Base-by-base conservation (phyloP, 306 rosid species). In the Bauhinia variegata region DNA sequence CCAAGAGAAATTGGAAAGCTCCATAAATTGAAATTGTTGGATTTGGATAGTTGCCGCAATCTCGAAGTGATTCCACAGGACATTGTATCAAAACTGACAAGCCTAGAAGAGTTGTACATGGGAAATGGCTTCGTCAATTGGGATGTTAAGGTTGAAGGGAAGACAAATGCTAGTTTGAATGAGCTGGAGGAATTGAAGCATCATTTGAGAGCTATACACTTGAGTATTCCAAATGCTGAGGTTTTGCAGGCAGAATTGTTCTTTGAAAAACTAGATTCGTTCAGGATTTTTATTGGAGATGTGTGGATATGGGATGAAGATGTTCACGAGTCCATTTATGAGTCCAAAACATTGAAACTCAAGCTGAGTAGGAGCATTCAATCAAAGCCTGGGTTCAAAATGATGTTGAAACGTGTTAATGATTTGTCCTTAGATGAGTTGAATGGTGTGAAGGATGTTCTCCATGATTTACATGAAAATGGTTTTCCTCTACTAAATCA, bases 401-500 rank as follows among this genome's bases (percentile, higher is more conserved):
- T n/a, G n/a, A n/a, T n/a, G n/a, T n/a, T n/a, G n/a, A n/a, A n/a
- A n/a, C 54, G 14, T 6, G 70, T 52, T 70, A 69, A 82, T 51
- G 51, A 39, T 12, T 69, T n/a, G n/a, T n/a, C 49, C 6, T n/a
- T 79, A 17, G 70, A 70, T 60, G 77, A 63, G 18, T 19, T 33
- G 19, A 47, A 18, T 71, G 52, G 43, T 31, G 60, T 32, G 2
- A 31, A 65, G 33, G 60, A 36, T 34, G 11, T 54, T 14, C 13
- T 79, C 9, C 6, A 1, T 10, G 31, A 42, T 32, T 18, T 75
- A 5, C 49, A 14, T 23, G 0, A 7, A 2, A 55, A 58, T 4
- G 66, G 61, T n/a, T 63, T 36, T 69, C 73, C 71, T 1, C 32
- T 54, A 16, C 13, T 74, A 34, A 79, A 69, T 31, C 49, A 49